Percentiles rank a stretch among this genome's conserved stretches.
phyloP scores from a whole-genome alignment of 257 asterid species.

The Anisodus tanguticus region DNA sequence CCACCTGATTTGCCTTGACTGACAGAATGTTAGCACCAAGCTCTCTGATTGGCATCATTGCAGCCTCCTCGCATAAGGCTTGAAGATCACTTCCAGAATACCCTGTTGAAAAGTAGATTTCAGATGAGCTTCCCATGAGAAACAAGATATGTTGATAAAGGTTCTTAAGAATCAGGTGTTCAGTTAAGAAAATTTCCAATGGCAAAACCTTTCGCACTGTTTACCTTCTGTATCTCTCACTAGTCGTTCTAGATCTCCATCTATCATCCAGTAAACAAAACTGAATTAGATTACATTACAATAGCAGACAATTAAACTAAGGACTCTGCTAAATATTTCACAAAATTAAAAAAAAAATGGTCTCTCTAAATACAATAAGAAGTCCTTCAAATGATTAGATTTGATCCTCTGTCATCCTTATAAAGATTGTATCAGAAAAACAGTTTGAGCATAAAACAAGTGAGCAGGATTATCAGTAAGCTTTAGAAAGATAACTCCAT shows the following conservation, averaged over 20 bases:
- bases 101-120: constrained; percentile 47
- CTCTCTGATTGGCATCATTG: constrained; percentile 98
- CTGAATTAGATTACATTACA: not conserved
- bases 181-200: not conserved
- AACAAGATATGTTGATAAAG: constrained; percentile 17
- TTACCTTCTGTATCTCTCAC: constrained; percentile 87
- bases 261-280: constrained; percentile 49
- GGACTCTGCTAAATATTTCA: not conserved
- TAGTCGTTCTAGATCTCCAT: constrained; percentile 77
- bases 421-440: constrained; percentile 16
- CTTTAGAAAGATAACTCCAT: not conserved
- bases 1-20: constrained; percentile 75
- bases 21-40: constrained; percentile 85
- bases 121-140: constrained; percentile 20
- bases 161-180: not conserved
- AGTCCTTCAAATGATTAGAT: constrained; percentile 5
- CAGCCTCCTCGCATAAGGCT: constrained; percentile 96
- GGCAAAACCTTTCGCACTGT: constrained; percentile 10
- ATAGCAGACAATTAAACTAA: not conserved
- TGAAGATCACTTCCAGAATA: constrained; percentile 98
- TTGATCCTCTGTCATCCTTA: not conserved
- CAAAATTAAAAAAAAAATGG: not conserved
- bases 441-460: not conserved
- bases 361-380: constrained; percentile 1
- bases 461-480: not conserved